A percentile compares a stretch with the other conserved stretches of the same genome.
Conservation (phyloP, 805 yeast genomes). For the Pichia scutulata region DNA sequence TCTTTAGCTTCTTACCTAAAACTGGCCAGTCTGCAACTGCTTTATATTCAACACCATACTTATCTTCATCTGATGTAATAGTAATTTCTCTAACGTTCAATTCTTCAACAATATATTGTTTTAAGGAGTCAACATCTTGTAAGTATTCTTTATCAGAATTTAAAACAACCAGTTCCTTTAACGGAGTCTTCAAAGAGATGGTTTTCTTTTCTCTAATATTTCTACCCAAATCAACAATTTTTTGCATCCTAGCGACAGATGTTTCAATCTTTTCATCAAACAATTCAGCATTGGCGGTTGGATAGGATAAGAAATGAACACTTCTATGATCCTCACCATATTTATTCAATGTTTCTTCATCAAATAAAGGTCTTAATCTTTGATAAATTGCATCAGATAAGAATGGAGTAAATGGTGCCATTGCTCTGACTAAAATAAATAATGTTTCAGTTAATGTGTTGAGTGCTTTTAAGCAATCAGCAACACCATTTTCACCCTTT, state of each 20-base stretch:
- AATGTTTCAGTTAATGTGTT: constrained; percentile 88
- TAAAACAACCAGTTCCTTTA: constrained; percentile 77
- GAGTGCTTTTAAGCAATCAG: constrained; percentile 79
- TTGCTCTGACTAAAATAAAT: constrained; percentile 82
- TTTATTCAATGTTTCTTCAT: constrained; percentile 45
- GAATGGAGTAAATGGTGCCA: constrained; percentile 99
- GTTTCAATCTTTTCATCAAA: constrained; percentile 77
- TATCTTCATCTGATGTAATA: constrained; percentile 83
- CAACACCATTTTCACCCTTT: constrained; percentile 85
- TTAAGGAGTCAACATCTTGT: constrained; percentile 68
- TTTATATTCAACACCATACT: constrained; percentile 84
- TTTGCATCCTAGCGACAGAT: constrained; percentile 93
- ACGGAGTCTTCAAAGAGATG: constrained; percentile 91
- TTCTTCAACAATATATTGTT: constrained; percentile 79
- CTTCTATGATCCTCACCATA: constrained; percentile 62
- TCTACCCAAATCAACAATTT: constrained; percentile 93
- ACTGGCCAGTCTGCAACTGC: constrained; percentile 99
- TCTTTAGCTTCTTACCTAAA: constrained; percentile 92
- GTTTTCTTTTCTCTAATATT: constrained; percentile 93
- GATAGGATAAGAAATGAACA: constrained; percentile 91
- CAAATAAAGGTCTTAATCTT: constrained; percentile 55
- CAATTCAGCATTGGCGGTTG: constrained; percentile 70
- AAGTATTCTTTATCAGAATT: constrained; percentile 72
- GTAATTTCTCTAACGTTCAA: constrained; percentile 83
- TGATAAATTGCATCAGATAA: constrained; percentile 85